Base-by-base conservation (phyloP, 306 rosid species). In the Coriaria nepalensis region DNA sequence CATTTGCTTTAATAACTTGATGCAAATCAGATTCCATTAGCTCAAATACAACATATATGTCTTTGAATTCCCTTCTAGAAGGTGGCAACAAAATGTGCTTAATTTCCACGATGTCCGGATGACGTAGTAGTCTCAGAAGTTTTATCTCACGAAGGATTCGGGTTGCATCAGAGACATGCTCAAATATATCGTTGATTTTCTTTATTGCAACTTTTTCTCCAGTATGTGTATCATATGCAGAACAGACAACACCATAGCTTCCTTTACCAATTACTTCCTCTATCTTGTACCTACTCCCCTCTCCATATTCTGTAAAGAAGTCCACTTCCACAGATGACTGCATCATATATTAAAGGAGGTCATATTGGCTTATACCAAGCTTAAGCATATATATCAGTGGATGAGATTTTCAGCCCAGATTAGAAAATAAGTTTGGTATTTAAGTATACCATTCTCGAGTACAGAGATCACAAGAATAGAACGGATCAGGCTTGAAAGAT, bases 241-340 rank as follows among this genome's bases (percentile, higher is more conserved):
- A 92, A 66, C 98, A 92, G 60, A 92, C 98, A 65, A 92, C 96
- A 20, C 98, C 98, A 63, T 92, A 92, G 71, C 96, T 85, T 77
- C 96, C 98, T 75, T 92, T 92, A 49, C 98, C 96, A 69, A 92
- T 92, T 51, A 92, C 98, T 76, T 92, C 98, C 81, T 92, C 98
- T 71, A 92, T 92, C 74, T 57, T 86, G 61, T 92, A 92, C 70
- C 98, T 77, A 70, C 81, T 79, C 53, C 98, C 98, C 71, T 92
- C 98, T 43, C 98, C 98, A 64, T 92, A 92, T 59, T 85, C 96
- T 2, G 98, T 85, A 76, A 92, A 92, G 79, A 92, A 92, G 63
- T 92, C 96, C 57, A 92, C 78, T 10, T 92, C 98, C 35, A 72
- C 87, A 40, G 80, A 61, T 20, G 95, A 82, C 98, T 92, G 78